These are phyloP conservation scores for Alternaria arborescens DNA, from an alignment of 2,329 filamentous ascomycete species.

Conservation along the genomic window DNA sequence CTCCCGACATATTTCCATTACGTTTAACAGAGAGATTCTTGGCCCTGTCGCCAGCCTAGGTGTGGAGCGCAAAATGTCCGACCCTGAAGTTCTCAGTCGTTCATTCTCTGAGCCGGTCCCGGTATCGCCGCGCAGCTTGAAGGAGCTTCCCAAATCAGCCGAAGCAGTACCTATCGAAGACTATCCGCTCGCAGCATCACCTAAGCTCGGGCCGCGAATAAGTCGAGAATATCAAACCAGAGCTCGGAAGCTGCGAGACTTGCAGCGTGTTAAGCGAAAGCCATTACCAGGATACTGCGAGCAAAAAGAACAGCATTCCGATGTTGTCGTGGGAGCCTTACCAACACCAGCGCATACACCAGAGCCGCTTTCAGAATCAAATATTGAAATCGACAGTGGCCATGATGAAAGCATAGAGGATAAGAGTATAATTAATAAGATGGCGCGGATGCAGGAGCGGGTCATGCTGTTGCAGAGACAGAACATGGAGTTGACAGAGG, in stretches of 20 bases:
- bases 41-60: slow-evolving; percentile 31
- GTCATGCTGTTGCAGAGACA: slow-evolving; percentile 34
- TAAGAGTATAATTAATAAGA: slow-evolving; percentile 19
- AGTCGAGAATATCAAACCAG: slow-evolving; percentile 16
- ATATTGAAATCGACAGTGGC: slow-evolving; percentile 7
- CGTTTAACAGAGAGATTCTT: slow-evolving; percentile 42
- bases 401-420: slow-evolving; percentile 21
- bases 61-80: slow-evolving; percentile 31
- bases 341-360: slow-evolving; percentile 28
- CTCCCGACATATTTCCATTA: slow-evolving; percentile 27
- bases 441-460: slow-evolving; percentile 28
- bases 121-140: slow-evolving; percentile 24
- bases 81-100: slow-evolving; percentile 13
- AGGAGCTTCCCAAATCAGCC: slow-evolving; percentile 24
- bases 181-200: slow-evolving; percentile 31
- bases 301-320: slow-evolving; percentile 14
- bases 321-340: slow-evolving; percentile 17
- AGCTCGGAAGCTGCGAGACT: slow-evolving; percentile 28
- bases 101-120: slow-evolving; percentile 25
- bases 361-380: slow-evolving; percentile 15
- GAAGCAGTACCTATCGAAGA: slow-evolving; percentile 30
- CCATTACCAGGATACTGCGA: slow-evolving; percentile 14
- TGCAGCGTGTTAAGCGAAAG: slow-evolving; percentile 35
- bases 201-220: slow-evolving; percentile 33
- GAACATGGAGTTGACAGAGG: slow-evolving; percentile 38